Evolutionary conservation across 2,329 filamentous ascomycete species (phyloP), one percentile per base, ranked within the genome.

Genomic region (Zelopaecilomyces penicillatus): DNA sequence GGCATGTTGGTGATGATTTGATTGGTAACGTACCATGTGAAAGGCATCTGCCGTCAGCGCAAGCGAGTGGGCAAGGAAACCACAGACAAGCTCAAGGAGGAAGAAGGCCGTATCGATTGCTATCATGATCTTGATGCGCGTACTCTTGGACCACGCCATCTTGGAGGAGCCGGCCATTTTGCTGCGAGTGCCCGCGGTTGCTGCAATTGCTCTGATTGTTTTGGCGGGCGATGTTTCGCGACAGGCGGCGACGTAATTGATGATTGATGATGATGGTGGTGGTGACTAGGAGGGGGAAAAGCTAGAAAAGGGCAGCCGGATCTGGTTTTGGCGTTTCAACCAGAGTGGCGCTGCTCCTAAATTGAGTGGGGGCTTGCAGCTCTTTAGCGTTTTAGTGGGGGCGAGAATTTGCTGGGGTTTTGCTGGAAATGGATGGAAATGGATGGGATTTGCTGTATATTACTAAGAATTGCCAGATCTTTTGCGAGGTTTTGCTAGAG

Each of bases 11-110:
- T 19, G 19, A 19, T 19, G 19, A 19, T 19, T 19, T 19, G 19
- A 19, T 19, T 19, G 19, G 19, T 19, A 36, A 65, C 75, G 56
- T 61, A 88, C 85, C 93, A 98, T 98, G 69, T 98, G 93, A 66
- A 98, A 98, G 48, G 93, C 89, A 70, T 98, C 93, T 43, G 93
- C 93, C 61, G 94, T 89, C 47, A 98, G 77, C 33, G 93, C 93
- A 55, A 98, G 78, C 12, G 93, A 97, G 61, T 90, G 84, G 49
- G 95, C 88, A 51, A 83, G 71, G 71, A 95, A 87, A 50, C 93
- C 91, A 50, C 85, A 81, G 46, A 85, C 80, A 50, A 98, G 69
- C 68, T 98, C 93, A 47, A 97, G 71, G 39, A 95, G 67, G 68
- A 98, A 96, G 71, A 98, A 98, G 35, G 78, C 75, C 42, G 82